Base-by-base conservation (phyloP, 768 basidiomycete genomes). In the Butyriboletus loyo region DNA sequence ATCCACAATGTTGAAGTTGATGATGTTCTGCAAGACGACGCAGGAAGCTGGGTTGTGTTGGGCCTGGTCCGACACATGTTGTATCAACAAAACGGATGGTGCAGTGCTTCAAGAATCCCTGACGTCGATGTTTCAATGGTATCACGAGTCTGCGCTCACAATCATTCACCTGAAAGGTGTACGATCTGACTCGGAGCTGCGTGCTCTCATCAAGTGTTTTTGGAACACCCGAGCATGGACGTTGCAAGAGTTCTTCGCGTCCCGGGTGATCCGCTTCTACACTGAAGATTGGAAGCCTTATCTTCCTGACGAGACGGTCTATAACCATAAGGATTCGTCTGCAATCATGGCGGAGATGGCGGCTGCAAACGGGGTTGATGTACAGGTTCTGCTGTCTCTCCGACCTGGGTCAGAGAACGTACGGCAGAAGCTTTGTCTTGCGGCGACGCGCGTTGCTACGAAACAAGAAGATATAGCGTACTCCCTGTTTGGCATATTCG, bases 41-140 rank as follows among this genome's bases (percentile, higher is more conserved):
- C 43, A 15, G 25, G 49, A 52, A 9, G 49, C 49, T 3, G 54
- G 50, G 2, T 42, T 38, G 13, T 22, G 17, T 7, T 55, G 50
- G 43, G 60, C 46, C 8, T 61, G 58, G 60, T 25, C 24, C 4
- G 58, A 60, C 14, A 52, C 54, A 0, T 56, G 46, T 7, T 61
- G 60, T 36, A 57, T 60, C 38, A 49, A 60, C 50, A 60, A 53
- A 19, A 15, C 15, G 30, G 52, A 38, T 9, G 28, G 28, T 5
- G 10, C 37, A 5, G 47, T 24, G 5, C 22, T 38, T 11, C 22
- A 34, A 19, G 32, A 46, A 35, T 46, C 32, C 3, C 10, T 46
- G 17, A 46, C 31, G 0, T 46, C 32, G 5, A 49, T 49, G 47
- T 49, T 38, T 24, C 28, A 22, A 9, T 49, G 37, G 47, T 49